Evolutionary conservation across 345 rosid genomes (phyloP).

Genomic region (Arabidopsis thaliana): DNA sequence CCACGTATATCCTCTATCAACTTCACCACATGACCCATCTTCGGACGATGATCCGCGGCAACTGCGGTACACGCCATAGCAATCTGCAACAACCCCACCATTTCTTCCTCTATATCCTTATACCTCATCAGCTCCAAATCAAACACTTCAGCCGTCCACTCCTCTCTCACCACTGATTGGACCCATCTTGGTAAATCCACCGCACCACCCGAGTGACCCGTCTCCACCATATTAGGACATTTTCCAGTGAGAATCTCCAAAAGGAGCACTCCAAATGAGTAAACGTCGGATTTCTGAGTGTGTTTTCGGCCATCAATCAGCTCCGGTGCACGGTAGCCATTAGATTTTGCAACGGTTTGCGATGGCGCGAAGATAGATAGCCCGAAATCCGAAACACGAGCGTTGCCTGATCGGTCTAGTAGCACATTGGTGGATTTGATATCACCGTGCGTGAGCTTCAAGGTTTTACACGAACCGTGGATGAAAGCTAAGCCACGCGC

Average conservation of each 20-base stretch:
- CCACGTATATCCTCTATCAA: constrained; percentile 76
- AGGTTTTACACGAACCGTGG: constrained; percentile 72
- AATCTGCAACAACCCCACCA: constrained; percentile 75
- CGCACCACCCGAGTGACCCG: constrained; percentile 48
- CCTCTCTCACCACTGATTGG: constrained; percentile 80
- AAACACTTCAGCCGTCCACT: constrained; percentile 89
- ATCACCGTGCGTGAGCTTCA: constrained; percentile 83
- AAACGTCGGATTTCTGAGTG: constrained; percentile 74
- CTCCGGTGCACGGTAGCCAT: constrained; percentile 82
- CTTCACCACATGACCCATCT: constrained; percentile 64
- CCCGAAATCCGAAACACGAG: constrained; percentile 76
- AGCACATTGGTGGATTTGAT: constrained; percentile 86
- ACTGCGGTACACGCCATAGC: constrained; percentile 68
- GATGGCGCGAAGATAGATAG: constrained; percentile 59
- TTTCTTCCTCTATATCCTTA: constrained; percentile 82
- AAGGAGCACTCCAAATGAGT: constrained; percentile 80
- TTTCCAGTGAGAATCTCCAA: constrained; percentile 82
- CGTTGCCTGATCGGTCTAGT: constrained; percentile 65
- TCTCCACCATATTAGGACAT: constrained; percentile 64
- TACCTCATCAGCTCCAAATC: constrained; percentile 89
- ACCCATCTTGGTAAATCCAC: constrained; percentile 84
- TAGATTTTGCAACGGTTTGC: constrained; percentile 52
- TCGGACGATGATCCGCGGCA: constrained; percentile 67
- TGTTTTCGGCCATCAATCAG: constrained; percentile 53
- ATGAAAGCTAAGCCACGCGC: constrained; percentile 81